Evolutionary conservation across 73 alveolate genomes (phyloP), one percentile per base, ranked within the genome.

Genomic region (Diophrys sp.): DNA sequence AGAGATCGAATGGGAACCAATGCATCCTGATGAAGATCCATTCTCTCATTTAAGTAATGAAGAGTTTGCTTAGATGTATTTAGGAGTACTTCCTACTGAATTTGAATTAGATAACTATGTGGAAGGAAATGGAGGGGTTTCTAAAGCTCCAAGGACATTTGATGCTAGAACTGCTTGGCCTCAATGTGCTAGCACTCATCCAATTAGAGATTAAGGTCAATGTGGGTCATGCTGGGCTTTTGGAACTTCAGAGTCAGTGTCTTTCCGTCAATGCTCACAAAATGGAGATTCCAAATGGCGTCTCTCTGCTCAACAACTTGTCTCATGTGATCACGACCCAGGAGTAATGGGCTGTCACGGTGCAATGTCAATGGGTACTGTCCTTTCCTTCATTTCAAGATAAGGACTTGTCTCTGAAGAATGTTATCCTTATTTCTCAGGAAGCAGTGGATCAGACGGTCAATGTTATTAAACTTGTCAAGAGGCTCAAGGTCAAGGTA

Each of bases 341-440:
- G 89, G 89, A 55, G 81, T 67, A 44, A 74, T 70, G 66, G 99
- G 99, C 73, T 94, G 99, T 89, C 81, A 88, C 81, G 98, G 99
- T 62, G 98, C 81, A 44, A 72, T 23, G 71, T n/a, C 57, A 44
- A 82, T 90, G 29, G 55, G 75, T 0, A 54, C 24, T 26, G 56
- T 75, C 29, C 55, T 34, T 33, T 11, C 14, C 0, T 84, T 74
- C 72, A 30, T 82, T 56, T 67, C 23, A 31, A 66, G 62, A 29
- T 28, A 66, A 53, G 85, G 85, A 57, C 30, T 77, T 32, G 85
- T 67, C 8, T 33, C 14, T 32, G 85, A 77, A 24, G 24, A 25
- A 1, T 77, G 85, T 56, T 77, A 77, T 33, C 85, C 85, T 29
- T 77, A 77, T 33, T n/a, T 18, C 69, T 77, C 85, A n/a, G 85